These are phyloP conservation scores for Erysimum cheiranthoides DNA, from an alignment of 345 rosid species.

Conservation along the genomic window DNA sequence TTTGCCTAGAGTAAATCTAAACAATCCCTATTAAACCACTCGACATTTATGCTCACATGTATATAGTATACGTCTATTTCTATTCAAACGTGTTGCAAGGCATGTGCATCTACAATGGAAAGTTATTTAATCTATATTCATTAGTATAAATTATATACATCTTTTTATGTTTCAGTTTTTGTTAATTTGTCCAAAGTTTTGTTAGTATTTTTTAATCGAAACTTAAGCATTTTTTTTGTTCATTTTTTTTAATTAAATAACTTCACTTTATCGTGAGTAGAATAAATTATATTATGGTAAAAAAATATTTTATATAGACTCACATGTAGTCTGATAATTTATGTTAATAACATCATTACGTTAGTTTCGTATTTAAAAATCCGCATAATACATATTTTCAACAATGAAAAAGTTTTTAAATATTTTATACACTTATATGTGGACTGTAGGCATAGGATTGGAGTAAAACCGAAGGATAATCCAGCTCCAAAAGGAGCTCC, in stretches of 20 bases:
- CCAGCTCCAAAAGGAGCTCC: constrained; percentile 42
- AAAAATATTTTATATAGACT: no score
- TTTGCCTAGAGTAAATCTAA: background rate
- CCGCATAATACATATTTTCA: background rate
- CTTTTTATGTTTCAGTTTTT: background rate
- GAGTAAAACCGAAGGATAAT: constrained; percentile 32
- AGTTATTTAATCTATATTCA: background rate
- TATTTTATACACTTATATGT: constrained; percentile 9
- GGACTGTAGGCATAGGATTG: constrained; percentile 29
- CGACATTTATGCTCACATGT: background rate
- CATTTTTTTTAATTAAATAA: no score
- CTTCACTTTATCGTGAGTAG: no score
- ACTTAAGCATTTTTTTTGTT: background rate
- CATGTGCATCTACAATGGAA: background rate
- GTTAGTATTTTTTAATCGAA: background rate
- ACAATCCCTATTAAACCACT: background rate
- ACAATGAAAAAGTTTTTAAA: background rate
- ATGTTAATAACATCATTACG: background rate
- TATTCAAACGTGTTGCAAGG: background rate
- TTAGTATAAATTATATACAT: background rate
- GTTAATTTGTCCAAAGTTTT: background rate
- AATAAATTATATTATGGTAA: no score
- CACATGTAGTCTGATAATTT: background rate
- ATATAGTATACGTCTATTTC: background rate
- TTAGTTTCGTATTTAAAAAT: background rate